Percentiles rank a stretch among this genome's conserved stretches.
Conservation (phyloP, 2,329 filamentous ascomycete genomes). For the Neopestalotiopsis rosae region DNA sequence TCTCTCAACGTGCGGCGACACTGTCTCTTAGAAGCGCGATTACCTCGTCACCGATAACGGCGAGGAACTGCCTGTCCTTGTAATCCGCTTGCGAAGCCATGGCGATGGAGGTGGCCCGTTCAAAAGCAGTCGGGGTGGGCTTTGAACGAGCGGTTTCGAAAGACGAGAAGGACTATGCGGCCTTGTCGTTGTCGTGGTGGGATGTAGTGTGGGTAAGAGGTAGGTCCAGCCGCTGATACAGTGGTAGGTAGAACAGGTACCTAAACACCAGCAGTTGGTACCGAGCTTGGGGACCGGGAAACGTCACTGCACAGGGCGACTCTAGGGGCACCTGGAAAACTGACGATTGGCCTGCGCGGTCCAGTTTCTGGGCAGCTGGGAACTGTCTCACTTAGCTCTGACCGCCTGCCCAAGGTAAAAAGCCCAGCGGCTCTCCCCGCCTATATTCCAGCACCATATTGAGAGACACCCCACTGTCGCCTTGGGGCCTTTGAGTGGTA, state of each 20-base stretch:
- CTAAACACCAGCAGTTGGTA: not conserved
- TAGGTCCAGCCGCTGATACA: not conserved
- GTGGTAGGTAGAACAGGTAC: not conserved
- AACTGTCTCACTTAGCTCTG: slow-evolving; percentile 6
- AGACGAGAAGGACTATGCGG: slow-evolving; percentile 5
- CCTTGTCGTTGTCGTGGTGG: slow-evolving; percentile 13
- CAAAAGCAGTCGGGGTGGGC: not conserved
- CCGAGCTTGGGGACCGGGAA: not conserved
- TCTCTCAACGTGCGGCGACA: not conserved
- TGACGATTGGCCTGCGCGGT: not conserved
- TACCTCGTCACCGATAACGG: slow-evolving; percentile 97
- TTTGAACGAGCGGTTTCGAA: not conserved
- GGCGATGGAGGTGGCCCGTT: slow-evolving; percentile 23
- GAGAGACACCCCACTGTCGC: slow-evolving; percentile 2
- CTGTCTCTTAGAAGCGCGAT: not conserved
- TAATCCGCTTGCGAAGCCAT: slow-evolving; percentile 63
- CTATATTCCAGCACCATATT: not conserved
- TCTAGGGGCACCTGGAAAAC: not conserved
- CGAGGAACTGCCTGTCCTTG: slow-evolving; percentile 93
- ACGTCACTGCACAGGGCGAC: slow-evolving; percentile 5
- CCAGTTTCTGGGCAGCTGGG: slow-evolving; percentile 18
- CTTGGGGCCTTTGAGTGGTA: not conserved
- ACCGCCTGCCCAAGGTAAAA: slow-evolving; percentile 12
- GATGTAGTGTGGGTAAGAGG: not conserved
- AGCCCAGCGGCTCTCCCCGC: not conserved